Percentiles rank a stretch among this genome's conserved stretches.
These are phyloP conservation scores for Pythium scleroteichum DNA, from an alignment of 352 stramenopile genomes.

Conservation along the genomic window DNA sequence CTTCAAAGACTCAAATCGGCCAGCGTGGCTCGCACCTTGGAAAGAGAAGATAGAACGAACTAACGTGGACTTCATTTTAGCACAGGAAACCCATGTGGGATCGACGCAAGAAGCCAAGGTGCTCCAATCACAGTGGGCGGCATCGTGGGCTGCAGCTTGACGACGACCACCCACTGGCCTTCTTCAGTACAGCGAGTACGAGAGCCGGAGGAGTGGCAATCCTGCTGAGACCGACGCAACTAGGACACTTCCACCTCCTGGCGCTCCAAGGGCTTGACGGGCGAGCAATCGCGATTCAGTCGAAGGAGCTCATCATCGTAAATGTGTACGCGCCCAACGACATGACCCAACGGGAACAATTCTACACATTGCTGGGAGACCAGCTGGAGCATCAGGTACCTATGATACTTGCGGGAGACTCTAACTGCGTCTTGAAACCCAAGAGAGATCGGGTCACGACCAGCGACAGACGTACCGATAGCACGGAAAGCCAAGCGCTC, in stretches of 20 bases:
- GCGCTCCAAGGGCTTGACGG: neutral
- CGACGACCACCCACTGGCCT: neutral
- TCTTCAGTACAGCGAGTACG: neutral
- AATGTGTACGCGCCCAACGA: slow-evolving; percentile 9
- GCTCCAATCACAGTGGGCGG: neutral
- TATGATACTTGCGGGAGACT: slow-evolving; percentile 1
- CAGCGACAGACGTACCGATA: too few relatives aligned
- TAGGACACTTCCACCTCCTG: neutral
- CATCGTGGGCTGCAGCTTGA: slow-evolving; percentile 3
- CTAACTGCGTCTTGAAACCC: slow-evolving; percentile 3
- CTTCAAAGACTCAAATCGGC: neutral
- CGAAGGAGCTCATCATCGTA: neutral
- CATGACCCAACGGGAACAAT: neutral
- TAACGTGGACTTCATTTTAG: neutral
- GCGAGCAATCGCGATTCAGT: neutral
- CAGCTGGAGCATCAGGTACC: neutral
- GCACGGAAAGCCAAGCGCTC: too few relatives aligned
- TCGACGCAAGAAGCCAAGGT: neutral
- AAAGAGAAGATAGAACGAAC: neutral
- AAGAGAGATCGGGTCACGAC: too few relatives aligned
- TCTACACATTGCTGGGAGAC: neutral
- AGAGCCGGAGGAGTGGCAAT: neutral
- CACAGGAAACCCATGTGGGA: slow-evolving; percentile 6
- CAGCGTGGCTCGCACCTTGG: neutral
- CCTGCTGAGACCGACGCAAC: neutral